Conservation (phyloP, 1,284 basidiomycete species). For the Schizophyllum amplum region DNA sequence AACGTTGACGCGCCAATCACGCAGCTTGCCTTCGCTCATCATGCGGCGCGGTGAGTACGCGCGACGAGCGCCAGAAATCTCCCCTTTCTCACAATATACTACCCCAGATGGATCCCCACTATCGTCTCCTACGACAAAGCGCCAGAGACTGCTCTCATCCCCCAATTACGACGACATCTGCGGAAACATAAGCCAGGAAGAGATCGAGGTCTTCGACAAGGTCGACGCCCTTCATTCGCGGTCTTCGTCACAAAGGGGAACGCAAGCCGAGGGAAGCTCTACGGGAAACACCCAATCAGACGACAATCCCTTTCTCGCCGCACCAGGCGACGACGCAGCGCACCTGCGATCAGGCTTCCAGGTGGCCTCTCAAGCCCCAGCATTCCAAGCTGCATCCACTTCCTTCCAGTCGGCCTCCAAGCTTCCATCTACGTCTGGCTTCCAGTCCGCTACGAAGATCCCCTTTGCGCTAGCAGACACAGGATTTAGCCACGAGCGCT, state of each 20-base stretch:
- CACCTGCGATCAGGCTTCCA: constrained; percentile 6
- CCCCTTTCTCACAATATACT: neutral
- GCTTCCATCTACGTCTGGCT: constrained; percentile 9
- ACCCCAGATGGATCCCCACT: constrained; percentile 19
- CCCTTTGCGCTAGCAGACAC: constrained; percentile 4
- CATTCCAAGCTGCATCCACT: constrained; percentile 16
- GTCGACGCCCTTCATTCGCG: constrained; percentile 44
- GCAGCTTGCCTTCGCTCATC: neutral
- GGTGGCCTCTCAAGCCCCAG: constrained; percentile 12
- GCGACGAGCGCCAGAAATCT: neutral
- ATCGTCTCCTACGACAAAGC: constrained; percentile 39
- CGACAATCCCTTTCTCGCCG: constrained; percentile 35
- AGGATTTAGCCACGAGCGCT: constrained; percentile 18
- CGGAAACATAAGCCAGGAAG: constrained; percentile 44
- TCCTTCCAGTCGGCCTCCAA: constrained; percentile 11
- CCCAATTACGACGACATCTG: constrained; percentile 59
- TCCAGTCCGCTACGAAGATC: constrained; percentile 17
- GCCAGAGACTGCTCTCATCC: constrained; percentile 51
- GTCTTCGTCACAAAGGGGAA: constrained; percentile 10
- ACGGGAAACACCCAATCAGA: constrained; percentile 24
- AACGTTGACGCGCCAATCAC: neutral
- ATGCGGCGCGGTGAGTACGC: neutral
- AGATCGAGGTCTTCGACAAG: constrained; percentile 47
- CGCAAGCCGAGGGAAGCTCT: neutral
- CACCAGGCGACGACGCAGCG: neutral